Conservation (phyloP, 768 basidiomycete species). For the Lepiota subincarnata region DNA sequence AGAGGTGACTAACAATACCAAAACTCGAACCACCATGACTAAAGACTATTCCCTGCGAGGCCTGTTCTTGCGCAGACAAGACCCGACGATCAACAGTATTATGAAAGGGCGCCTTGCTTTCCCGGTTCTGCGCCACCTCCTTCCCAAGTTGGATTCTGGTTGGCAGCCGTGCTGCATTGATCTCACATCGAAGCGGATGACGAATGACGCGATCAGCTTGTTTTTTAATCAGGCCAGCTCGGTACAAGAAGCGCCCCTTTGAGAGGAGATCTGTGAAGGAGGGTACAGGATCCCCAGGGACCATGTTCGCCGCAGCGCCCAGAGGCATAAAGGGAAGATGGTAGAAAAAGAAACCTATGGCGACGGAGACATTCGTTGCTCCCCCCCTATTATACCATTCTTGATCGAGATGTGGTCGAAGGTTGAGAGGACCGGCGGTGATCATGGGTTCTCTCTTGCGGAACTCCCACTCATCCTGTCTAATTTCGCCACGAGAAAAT, state of each 20-base stretch:
- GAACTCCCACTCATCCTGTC: constrained; percentile 48
- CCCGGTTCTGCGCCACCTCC: constrained; percentile 17
- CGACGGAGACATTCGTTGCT: constrained; percentile 34
- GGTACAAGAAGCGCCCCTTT: constrained; percentile 41
- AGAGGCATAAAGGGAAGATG: constrained; percentile 46
- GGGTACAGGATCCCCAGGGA: constrained; percentile 35
- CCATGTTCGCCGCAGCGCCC: constrained; percentile 22
- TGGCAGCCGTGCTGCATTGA: constrained; percentile 24
- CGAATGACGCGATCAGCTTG: constrained; percentile 29
- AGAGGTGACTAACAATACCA: constrained; percentile 32
- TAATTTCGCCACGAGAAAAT: constrained; percentile 44
- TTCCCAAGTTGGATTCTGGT: constrained; percentile 21
- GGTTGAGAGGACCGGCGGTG: constrained; percentile 45
- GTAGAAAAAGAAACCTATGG: constrained; percentile 39
- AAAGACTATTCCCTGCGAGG: constrained; percentile 20
- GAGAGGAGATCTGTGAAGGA: constrained; percentile 38
- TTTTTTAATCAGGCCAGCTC: constrained; percentile 33
- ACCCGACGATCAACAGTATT: constrained; percentile 9
- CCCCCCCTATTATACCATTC: constrained; percentile 46
- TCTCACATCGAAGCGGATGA: constrained; percentile 46
- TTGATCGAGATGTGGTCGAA: constrained; percentile 45
- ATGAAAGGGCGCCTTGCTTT: constrained; percentile 8
- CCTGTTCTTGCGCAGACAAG: constrained; percentile 26
- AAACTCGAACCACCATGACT: constrained; percentile 33
- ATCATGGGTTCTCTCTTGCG: constrained; percentile 46